These are phyloP conservation scores for Filobasidium uniguttulatum DNA, from an alignment of 1,284 basidiomycete species.

Conservation along the genomic window DNA sequence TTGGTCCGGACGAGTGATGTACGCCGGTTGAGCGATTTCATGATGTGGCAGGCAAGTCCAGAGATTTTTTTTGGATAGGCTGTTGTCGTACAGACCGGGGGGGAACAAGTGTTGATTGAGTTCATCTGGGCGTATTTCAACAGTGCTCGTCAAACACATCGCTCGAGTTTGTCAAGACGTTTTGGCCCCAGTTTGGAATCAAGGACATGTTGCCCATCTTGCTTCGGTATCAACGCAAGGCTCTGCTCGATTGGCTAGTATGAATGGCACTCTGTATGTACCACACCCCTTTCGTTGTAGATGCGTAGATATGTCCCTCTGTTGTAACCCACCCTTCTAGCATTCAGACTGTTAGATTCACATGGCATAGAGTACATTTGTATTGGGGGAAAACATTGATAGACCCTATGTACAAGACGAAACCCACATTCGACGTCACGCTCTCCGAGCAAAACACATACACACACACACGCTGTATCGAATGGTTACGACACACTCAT, in stretches of 20 bases:
- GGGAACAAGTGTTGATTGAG: neutral
- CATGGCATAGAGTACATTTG: too few relatives aligned
- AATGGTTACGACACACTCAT: neutral
- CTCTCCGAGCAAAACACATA: too few relatives aligned
- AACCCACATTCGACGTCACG: too few relatives aligned
- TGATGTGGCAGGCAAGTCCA: constrained; percentile 83
- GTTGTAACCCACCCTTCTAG: too few relatives aligned
- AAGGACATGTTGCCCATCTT: constrained; percentile 73
- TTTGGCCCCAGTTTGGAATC: constrained; percentile 92
- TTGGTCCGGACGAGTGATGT: constrained; percentile 87
- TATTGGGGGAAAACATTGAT: too few relatives aligned
- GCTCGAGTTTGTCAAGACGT: constrained; percentile 77
- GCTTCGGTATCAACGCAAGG: constrained; percentile 66
- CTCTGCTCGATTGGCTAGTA: constrained; percentile 24
- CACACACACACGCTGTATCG: too few relatives aligned
- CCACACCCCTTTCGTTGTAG: too few relatives aligned
- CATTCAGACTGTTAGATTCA: too few relatives aligned
- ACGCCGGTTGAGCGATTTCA: constrained; percentile 74
- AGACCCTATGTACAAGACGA: too few relatives aligned
- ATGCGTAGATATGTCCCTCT: too few relatives aligned
- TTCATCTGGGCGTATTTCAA: constrained; percentile 5
- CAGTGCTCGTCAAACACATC: constrained; percentile 70
- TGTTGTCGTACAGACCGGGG: neutral
- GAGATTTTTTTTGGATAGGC: too few relatives aligned
- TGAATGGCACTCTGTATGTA: too few relatives aligned